Base-by-base conservation (phyloP, 2,329 filamentous ascomycete genomes). In the Trichoderma endophyticum region DNA sequence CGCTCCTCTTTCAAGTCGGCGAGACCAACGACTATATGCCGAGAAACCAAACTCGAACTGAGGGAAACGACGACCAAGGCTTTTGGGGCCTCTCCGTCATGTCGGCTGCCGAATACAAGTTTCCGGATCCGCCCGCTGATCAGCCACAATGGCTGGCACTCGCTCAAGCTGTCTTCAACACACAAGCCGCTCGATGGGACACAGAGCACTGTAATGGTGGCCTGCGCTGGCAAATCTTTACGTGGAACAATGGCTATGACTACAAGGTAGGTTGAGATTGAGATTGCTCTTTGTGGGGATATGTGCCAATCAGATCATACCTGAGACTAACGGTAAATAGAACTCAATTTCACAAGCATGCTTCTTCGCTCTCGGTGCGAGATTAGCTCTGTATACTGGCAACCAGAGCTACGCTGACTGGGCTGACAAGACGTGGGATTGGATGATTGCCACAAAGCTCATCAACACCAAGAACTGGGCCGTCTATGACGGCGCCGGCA, bases 181-280 rank as follows among this genome's bases (percentile, higher is more conserved):
- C 90, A 2, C 93, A 95, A 77, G 90, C 89, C 3, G 83, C 85
- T 32, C 88, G 93, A 48, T 96, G 93, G 93, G 92, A 95, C 74
- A 84, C 80, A 1, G 81, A 84, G 1, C 83, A 88, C 66, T 97
- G 93, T 76, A 86, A 85, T n/a, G 93, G 93, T 54, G 94, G 93
- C 6, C 80, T 96, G 65, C 88, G 92, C 73, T 95, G 93, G 93
- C 94, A 97, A 82, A 94, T 97, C 62, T 95, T 92, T 79, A 86
- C 88, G 1, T 94, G 93, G 84, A 96, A 97, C 78, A 89, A 87
- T 54, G 94, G 94, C 15, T 97, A 91, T 81, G 87, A 91, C 76
- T 94, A 95, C 86, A 96, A 73, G 43, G 72, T 73, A 63, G n/a
- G 69, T 56, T 18, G n/a, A 21, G 9, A 7, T 7, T 24, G 28